These are phyloP conservation scores for Picochlorum costavermella DNA, from an alignment of 139 green algal genomes.

Conservation along the genomic window DNA sequence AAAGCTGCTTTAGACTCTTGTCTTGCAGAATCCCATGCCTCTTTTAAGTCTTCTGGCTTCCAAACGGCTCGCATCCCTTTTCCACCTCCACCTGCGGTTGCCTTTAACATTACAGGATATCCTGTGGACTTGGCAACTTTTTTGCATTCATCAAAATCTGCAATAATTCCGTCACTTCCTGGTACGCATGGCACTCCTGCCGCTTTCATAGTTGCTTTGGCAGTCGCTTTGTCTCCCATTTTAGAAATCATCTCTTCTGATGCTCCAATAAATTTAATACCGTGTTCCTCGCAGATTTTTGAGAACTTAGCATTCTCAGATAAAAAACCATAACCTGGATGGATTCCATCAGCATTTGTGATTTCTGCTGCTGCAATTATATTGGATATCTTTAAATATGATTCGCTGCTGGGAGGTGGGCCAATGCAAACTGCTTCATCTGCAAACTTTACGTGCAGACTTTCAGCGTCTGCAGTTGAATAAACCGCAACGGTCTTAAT, in stretches of 20 bases:
- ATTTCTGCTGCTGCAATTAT: too few species aligned
- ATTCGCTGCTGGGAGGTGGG: too few species aligned
- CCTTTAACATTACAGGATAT: conserved; percentile 93
- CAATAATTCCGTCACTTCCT: conserved; percentile 65
- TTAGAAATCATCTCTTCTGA: conserved; percentile 69
- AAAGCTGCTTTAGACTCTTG: conserved; percentile 78
- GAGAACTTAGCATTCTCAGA: conserved; percentile 85
- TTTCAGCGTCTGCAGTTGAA: too few species aligned
- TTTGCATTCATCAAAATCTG: conserved; percentile 47
- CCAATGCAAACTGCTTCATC: too few species aligned
- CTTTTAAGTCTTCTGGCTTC: conserved; percentile 61
- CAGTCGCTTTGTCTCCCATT: conserved; percentile 85
- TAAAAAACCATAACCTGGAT: conserved; percentile 88
- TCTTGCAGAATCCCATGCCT: conserved; percentile 62
- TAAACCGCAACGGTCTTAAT: too few species aligned
- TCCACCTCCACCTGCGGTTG: conserved; percentile 84
- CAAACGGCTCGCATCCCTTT: conserved; percentile 87
- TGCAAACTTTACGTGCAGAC: too few species aligned
- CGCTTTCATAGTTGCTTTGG: conserved; percentile 51
- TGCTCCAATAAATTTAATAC: conserved; percentile 85
- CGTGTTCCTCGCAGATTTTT: conserved; percentile 65
- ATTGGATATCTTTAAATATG: too few species aligned
- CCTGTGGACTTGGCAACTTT: conserved; percentile 64
- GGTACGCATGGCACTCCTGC: conserved; percentile 80
- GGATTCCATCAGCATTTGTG: conserved; percentile 92